Evolutionary conservation across 2,329 filamentous ascomycete genomes (phyloP).

Genomic region (Leptodontidium sp.): DNA sequence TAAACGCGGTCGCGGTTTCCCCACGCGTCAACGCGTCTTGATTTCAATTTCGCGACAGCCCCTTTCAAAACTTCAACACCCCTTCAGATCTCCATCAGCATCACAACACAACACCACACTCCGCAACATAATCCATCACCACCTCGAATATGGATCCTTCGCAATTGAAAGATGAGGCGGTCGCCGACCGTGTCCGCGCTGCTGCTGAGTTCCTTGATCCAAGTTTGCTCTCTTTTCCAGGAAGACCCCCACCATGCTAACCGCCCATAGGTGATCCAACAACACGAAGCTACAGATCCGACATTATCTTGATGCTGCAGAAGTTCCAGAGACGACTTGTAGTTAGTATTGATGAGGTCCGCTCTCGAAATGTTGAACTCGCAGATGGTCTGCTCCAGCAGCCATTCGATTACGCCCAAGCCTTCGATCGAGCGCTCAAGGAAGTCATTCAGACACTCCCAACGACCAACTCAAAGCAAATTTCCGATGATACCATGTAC

Average conservation of each 20-base stretch:
- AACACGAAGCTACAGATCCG: slow-evolving; percentile 79
- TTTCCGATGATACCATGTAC: slow-evolving; percentile 81
- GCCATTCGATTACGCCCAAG: slow-evolving; percentile 87
- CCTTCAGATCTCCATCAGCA: background rate
- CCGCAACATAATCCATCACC: slow-evolving; percentile 9
- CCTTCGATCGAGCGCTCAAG: slow-evolving; percentile 91
- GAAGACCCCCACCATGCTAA: slow-evolving; percentile 41
- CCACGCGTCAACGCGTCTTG: slow-evolving; percentile 5
- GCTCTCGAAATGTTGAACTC: slow-evolving; percentile 84
- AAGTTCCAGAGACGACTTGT: slow-evolving; percentile 70
- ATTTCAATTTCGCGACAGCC: slow-evolving; percentile 7
- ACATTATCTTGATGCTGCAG: slow-evolving; percentile 82
- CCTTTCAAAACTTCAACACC: slow-evolving; percentile 16
- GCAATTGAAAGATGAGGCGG: slow-evolving; percentile 84
- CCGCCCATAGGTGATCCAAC: slow-evolving; percentile 38
- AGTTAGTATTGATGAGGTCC: slow-evolving; percentile 89
- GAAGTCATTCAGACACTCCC: slow-evolving; percentile 84
- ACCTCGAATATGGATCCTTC: slow-evolving; percentile 66
- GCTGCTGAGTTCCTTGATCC: slow-evolving; percentile 96
- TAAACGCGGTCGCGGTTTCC: background rate
- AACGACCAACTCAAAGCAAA: slow-evolving; percentile 78
- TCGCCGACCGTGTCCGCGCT: slow-evolving; percentile 82
- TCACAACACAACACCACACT: slow-evolving; percentile 4
- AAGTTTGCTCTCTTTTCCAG: slow-evolving; percentile 63
- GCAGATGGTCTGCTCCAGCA: slow-evolving; percentile 80